Conservation (phyloP, 768 basidiomycete species). For the Trametes maxima region DNA sequence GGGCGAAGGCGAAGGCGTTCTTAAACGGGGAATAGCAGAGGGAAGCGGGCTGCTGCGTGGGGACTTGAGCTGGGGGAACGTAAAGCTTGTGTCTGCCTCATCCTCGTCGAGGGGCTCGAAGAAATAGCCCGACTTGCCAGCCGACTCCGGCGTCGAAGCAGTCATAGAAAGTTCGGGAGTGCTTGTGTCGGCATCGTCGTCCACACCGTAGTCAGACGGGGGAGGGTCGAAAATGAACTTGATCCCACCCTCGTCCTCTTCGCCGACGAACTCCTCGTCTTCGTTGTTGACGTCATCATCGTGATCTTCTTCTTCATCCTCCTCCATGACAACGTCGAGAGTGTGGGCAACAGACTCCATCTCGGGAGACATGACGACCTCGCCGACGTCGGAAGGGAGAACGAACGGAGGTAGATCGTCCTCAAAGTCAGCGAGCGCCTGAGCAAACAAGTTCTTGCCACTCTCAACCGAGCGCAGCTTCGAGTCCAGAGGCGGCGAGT, state of each 20-base stretch:
- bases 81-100: constrained; percentile 17
- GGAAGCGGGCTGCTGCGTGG: constrained; percentile 36
- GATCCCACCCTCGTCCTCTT: constrained; percentile 64
- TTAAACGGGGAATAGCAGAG: constrained; percentile 54
- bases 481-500: constrained; percentile 47
- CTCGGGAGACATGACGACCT: constrained; percentile 31
- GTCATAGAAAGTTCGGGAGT: constrained; percentile 19
- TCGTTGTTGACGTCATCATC: constrained; percentile 33
- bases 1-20: constrained; percentile 39
- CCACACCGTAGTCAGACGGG: constrained; percentile 27
- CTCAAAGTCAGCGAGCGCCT: constrained; percentile 46
- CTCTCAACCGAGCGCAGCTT: constrained; percentile 48
- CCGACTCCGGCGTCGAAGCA: constrained; percentile 19
- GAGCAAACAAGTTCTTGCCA: constrained; percentile 62
- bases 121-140: constrained; percentile 5
- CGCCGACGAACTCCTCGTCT: constrained; percentile 58
- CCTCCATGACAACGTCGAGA: constrained; percentile 47
- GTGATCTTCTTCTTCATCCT: constrained; percentile 49
- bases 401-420: constrained; percentile 55
- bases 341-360: constrained; percentile 39
- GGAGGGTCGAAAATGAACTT: constrained; percentile 74
- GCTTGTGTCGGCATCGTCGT: constrained; percentile 16
- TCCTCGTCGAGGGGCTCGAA: constrained; percentile 23
- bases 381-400: constrained; percentile 48
- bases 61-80: constrained; percentile 26